Evolutionary conservation across 305 asterid species (phyloP).

Genomic region (Fraxinus sp.): DNA sequence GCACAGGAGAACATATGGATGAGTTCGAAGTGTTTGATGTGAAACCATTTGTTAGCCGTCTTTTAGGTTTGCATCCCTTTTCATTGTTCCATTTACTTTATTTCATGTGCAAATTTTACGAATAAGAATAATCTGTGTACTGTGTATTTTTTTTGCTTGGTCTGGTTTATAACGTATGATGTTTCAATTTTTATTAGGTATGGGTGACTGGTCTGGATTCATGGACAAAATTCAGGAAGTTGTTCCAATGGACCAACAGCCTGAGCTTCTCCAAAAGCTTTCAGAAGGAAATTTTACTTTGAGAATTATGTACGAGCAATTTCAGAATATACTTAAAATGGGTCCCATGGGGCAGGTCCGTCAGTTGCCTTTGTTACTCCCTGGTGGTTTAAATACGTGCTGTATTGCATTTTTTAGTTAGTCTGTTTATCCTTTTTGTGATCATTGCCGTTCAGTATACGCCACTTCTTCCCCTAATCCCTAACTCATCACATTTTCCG

Average conservation of each 20-base stretch:
- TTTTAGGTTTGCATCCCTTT: constrained; percentile 56
- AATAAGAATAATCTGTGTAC: background rate
- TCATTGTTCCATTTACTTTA: constrained; percentile 5
- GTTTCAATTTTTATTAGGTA: constrained; percentile 41
- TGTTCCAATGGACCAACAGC: constrained; percentile 97
- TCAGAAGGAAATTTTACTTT: constrained; percentile 88
- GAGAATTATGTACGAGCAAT: constrained; percentile 93
- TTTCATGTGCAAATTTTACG: background rate
- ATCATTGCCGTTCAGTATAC: background rate
- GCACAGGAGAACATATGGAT: constrained; percentile 98
- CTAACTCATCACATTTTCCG: background rate
- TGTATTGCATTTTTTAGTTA: background rate
- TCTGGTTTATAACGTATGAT: background rate
- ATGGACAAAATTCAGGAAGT: constrained; percentile 95
- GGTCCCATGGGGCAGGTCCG: constrained; percentile 99
- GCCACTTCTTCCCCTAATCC: background rate
- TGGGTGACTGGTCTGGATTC: constrained; percentile 98
- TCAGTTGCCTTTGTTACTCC: constrained; percentile 17
- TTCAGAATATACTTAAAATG: constrained; percentile 86
- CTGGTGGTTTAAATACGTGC: constrained; percentile 11
- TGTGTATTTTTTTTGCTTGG: background rate
- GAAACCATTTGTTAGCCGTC: constrained; percentile 95
- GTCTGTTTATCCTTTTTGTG: constrained; percentile 1
- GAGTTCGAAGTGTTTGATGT: constrained; percentile 94
- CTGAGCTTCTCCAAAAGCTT: constrained; percentile 93